phyloP scores from a whole-genome alignment of 1,139 yeast species.

The Pichia cactophila region DNA sequence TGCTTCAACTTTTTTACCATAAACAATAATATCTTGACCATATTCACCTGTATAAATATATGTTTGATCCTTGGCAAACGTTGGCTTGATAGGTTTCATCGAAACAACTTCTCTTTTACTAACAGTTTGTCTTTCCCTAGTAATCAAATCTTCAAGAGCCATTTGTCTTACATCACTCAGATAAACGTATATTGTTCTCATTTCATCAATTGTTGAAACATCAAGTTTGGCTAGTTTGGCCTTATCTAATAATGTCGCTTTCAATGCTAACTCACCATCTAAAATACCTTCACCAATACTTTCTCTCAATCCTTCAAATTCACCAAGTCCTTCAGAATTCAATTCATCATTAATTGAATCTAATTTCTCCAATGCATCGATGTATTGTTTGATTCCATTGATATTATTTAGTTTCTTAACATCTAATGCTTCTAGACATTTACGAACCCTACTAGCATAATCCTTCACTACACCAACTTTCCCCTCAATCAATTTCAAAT shows the following conservation, averaged over 20 bases:
- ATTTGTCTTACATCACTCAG: constrained; percentile 23
- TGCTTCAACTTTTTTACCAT: constrained; percentile 20
- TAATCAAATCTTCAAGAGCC: constrained; percentile 16
- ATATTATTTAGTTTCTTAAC: constrained; percentile 32
- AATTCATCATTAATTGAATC: constrained; percentile 32
- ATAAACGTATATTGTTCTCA: constrained; percentile 35
- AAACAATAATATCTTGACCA: constrained; percentile 49
- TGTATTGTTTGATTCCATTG: constrained; percentile 28
- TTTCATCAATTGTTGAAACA: constrained; percentile 31
- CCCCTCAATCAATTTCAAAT: constrained; percentile 52
- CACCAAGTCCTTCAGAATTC: constrained; percentile 31
- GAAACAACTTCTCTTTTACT: constrained; percentile 12
- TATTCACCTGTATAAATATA: constrained; percentile 24
- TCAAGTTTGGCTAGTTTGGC: constrained; percentile 16
- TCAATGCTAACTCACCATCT: constrained; percentile 38
- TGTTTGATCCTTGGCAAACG: constrained; percentile 22
- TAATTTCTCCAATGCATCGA: constrained; percentile 34
- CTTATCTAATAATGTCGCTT: constrained; percentile 31
- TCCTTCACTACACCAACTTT: constrained; percentile 59
- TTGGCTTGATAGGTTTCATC: constrained; percentile 14
- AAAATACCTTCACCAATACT: constrained; percentile 41
- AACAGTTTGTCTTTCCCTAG: constrained; percentile 18
- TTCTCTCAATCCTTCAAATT: constrained; percentile 43
- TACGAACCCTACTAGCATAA: constrained; percentile 39
- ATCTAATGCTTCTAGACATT: constrained; percentile 1